Conservation (phyloP, 768 basidiomycete genomes). For the Boletus insuetus region DNA sequence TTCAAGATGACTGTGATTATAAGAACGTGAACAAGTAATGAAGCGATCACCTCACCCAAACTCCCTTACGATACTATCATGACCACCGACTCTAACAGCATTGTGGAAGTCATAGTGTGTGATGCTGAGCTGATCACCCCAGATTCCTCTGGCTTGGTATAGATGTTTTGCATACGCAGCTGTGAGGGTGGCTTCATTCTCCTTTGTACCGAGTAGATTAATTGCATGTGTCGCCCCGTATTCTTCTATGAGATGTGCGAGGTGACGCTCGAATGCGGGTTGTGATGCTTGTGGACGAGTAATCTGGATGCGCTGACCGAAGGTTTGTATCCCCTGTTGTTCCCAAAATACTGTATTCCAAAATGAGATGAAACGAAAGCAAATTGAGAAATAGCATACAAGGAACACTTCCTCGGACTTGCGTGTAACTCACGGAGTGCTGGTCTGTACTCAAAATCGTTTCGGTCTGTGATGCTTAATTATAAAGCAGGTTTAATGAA, state of each 20-base stretch:
- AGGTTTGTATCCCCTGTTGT: conserved; percentile 92
- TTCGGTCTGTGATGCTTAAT: conserved; percentile 65
- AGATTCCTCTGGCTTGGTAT: conserved; percentile 55
- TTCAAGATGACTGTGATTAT: conserved; percentile 52
- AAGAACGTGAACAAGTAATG: neutral
- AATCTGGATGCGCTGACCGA: conserved; percentile 92
- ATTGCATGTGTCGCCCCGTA: conserved; percentile 85
- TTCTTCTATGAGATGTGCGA: conserved; percentile 79
- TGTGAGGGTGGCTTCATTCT: conserved; percentile 86
- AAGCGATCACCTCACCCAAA: conserved; percentile 45
- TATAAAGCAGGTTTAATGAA: conserved; percentile 1
- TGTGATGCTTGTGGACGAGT: conserved; percentile 95
- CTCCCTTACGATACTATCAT: conserved; percentile 80
- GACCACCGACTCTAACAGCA: conserved; percentile 74
- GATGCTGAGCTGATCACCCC: conserved; percentile 69
- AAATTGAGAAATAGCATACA: conserved; percentile 47
- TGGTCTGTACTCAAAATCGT: conserved; percentile 84
- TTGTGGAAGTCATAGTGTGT: conserved; percentile 96
- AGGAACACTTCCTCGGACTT: conserved; percentile 94
- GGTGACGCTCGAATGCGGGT: conserved; percentile 95
- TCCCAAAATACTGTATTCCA: conserved; percentile 88
- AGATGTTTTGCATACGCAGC: conserved; percentile 82
- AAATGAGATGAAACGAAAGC: conserved; percentile 7
- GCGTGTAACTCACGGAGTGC: conserved; percentile 87
- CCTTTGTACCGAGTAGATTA: conserved; percentile 88